Conservation (phyloP, 1,284 basidiomycete genomes). For the Cutaneotrichosporon sp. region DNA sequence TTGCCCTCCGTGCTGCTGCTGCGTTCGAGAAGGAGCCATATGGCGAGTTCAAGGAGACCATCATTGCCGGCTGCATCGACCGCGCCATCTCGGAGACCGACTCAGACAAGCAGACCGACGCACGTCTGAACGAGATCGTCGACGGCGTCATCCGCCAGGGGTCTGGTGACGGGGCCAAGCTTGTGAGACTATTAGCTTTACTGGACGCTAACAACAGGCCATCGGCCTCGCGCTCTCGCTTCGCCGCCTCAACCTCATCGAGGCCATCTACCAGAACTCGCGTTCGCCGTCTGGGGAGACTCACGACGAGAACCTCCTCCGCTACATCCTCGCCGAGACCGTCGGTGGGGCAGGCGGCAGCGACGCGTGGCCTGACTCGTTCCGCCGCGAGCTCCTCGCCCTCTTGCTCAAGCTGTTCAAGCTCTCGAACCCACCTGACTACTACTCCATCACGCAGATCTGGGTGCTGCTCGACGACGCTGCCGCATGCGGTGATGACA, state of each 20-base stretch:
- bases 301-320: constrained; percentile 73
- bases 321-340: constrained; percentile 87
- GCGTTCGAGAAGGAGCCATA: constrained; percentile 74
- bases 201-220: constrained; percentile 59
- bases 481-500: constrained; percentile 56
- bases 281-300: constrained; percentile 37
- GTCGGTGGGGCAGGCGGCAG: constrained; percentile 61
- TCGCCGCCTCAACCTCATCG: constrained; percentile 78
- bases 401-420: constrained; percentile 78
- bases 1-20: constrained; percentile 83
- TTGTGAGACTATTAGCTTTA: constrained; percentile 59
- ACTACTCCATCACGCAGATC: constrained; percentile 79
- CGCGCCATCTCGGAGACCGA: constrained; percentile 66
- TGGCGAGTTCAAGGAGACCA: constrained; percentile 89
- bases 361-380: constrained; percentile 46
- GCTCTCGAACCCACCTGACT: constrained; percentile 64
- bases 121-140: constrained; percentile 75
- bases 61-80: constrained; percentile 93
- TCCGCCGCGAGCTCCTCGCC: constrained; percentile 57
- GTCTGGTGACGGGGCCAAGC: constrained; percentile 79
- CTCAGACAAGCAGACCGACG: constrained; percentile 64
- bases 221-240: constrained; percentile 92
- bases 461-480: constrained; percentile 82
- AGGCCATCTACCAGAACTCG: constrained; percentile 63
- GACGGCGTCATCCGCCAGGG: constrained; percentile 83